phyloP scores from a whole-genome alignment of 2,329 filamentous ascomycete genomes.

The Nemania bipapillata region DNA sequence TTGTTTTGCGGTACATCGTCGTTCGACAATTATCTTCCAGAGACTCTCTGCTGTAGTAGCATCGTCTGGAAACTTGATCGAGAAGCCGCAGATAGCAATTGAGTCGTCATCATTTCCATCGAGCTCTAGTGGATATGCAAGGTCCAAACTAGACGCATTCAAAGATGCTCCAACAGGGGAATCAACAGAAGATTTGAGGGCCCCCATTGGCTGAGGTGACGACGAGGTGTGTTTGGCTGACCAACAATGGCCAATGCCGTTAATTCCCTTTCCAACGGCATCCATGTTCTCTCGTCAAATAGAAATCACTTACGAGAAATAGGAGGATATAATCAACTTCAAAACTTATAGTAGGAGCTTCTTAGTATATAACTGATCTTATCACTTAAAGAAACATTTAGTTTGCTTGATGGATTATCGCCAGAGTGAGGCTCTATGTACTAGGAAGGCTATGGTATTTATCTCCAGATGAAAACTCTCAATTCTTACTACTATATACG shows the following conservation, averaged over 20 bases:
- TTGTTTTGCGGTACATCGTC: not conserved
- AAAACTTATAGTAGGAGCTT: not conserved
- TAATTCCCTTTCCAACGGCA: not conserved
- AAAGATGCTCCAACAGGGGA: not conserved
- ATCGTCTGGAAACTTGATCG: conserved; percentile 54
- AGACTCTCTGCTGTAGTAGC: conserved; percentile 48
- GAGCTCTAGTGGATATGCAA: conserved; percentile 3
- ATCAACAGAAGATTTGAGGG: not conserved
- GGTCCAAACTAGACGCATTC: not conserved
- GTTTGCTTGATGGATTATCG: not conserved
- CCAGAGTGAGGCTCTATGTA: not conserved
- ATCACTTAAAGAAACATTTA: conserved; percentile 3
- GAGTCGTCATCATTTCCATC: not conserved
- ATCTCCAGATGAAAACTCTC: not conserved
- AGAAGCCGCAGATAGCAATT: conserved; percentile 52
- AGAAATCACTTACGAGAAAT: not conserved
- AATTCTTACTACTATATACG: not conserved
- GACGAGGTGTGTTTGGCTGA: not conserved
- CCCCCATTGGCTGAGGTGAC: not conserved
- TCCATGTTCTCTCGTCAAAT: not conserved
- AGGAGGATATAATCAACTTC: not conserved
- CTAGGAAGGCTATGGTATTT: conserved; percentile 9
- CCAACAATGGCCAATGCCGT: not conserved
- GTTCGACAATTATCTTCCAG: conserved; percentile 44
- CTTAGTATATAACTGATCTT: conserved; percentile 1